Evolutionary conservation across 805 yeast species (phyloP).

Genomic region (Candida dendrica): DNA sequence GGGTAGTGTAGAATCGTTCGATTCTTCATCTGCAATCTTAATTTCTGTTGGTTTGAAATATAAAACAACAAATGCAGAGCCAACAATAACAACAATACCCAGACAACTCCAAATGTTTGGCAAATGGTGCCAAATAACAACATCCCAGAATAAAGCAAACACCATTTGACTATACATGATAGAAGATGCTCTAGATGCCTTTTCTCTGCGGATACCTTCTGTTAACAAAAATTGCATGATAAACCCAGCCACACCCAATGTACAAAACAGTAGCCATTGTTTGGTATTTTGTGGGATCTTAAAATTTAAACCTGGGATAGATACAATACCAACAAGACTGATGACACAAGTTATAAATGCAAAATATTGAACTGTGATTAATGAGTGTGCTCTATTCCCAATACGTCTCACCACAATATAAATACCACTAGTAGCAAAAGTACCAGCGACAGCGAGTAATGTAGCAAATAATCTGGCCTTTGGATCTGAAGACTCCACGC

Average conservation of each 20-base stretch:
- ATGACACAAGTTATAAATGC: constrained; percentile 53
- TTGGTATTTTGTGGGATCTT: constrained; percentile 49
- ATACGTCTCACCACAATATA: constrained; percentile 67
- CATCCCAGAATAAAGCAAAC: constrained; percentile 73
- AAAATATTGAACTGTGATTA: constrained; percentile 72
- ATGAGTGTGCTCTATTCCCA: constrained; percentile 74
- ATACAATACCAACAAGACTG: constrained; percentile 42
- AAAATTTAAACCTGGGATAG: constrained; percentile 53
- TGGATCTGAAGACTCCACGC: constrained; percentile 46
- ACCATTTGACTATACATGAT: constrained; percentile 73
- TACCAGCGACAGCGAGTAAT: constrained; percentile 56
- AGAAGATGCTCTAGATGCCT: constrained; percentile 68
- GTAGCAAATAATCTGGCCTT: constrained; percentile 56
- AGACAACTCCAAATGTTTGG: constrained; percentile 63
- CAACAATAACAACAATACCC: constrained; percentile 64
- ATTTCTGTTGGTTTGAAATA: constrained; percentile 35
- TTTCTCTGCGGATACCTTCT: constrained; percentile 76
- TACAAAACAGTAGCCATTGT: constrained; percentile 60
- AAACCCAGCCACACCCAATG: constrained; percentile 74
- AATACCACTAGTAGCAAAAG: constrained; percentile 62
- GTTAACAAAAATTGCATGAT: constrained; percentile 74
- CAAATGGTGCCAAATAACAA: constrained; percentile 59
- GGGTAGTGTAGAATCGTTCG: neutral
- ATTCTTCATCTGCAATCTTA: constrained; percentile 4
- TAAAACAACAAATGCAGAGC: constrained; percentile 57